Conservation (phyloP, 139 green algal species). For the Ettlia oleoabundans region DNA sequence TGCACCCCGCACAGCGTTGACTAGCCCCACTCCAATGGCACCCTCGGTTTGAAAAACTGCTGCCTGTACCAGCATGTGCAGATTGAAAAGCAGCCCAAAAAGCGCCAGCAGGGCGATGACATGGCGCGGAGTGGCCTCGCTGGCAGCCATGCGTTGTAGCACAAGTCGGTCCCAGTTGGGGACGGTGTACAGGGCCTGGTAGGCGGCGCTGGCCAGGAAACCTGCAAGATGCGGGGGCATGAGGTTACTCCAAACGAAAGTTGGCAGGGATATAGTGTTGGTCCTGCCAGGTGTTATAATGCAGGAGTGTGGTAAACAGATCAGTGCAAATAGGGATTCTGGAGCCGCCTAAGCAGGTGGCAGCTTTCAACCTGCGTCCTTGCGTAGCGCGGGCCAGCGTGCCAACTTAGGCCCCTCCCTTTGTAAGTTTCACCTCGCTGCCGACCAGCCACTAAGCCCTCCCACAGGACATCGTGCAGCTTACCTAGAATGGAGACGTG, state of each 20-base stretch:
- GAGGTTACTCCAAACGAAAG: too few relatives aligned
- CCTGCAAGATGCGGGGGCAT: too few relatives aligned
- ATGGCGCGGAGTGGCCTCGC: not conserved
- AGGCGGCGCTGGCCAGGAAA: conserved; percentile 19
- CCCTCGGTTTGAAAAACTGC: conserved; percentile 51
- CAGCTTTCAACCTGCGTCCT: too few relatives aligned
- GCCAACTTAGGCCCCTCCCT: too few relatives aligned
- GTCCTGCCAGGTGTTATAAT: too few relatives aligned
- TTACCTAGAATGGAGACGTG: conserved; percentile 4
- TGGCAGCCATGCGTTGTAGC: conserved; percentile 16
- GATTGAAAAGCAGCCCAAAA: conserved; percentile 52
- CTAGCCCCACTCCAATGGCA: conserved; percentile 54
- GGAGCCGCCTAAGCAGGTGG: too few relatives aligned
- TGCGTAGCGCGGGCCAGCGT: too few relatives aligned
- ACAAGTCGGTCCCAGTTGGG: conserved; percentile 42
- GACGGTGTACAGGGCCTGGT: conserved; percentile 46
- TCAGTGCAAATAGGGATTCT: too few relatives aligned
- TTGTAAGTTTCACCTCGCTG: too few relatives aligned
- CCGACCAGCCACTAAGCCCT: too few relatives aligned
- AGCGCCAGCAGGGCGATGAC: conserved; percentile 26
- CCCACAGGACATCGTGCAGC: not conserved
- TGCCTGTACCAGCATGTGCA: conserved; percentile 54
- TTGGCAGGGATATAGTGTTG: not conserved
- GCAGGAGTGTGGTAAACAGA: too few relatives aligned
- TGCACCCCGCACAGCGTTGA: conserved; percentile 53